Evolutionary conservation across 2,329 filamentous ascomycete genomes (phyloP).

Genomic region (Fusarium sp.): DNA sequence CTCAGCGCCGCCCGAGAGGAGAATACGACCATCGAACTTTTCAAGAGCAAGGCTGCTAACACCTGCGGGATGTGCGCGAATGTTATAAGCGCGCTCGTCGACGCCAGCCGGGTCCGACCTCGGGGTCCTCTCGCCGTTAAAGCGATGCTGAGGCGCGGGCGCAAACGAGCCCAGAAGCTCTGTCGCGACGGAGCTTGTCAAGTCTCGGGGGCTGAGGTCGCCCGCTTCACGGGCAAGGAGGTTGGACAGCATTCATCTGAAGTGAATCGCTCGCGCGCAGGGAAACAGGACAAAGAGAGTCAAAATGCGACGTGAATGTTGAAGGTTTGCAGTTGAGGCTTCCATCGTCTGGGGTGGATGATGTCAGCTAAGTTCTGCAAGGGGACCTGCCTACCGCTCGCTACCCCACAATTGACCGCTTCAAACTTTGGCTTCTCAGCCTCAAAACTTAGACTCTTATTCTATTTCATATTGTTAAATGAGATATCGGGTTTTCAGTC

Average conservation of each 20-base stretch:
- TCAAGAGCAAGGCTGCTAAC: constrained; percentile 86
- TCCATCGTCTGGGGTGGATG: constrained; percentile 17
- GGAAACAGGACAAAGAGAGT: background rate
- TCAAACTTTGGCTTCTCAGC: constrained; percentile 31
- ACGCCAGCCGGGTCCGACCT: constrained; percentile 29
- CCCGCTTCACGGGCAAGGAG: constrained; percentile 82
- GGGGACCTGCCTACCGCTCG: constrained; percentile 8
- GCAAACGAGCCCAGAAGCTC: constrained; percentile 77
- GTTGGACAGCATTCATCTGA: constrained; percentile 75
- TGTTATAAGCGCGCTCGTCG: constrained; percentile 49
- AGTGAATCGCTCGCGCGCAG: background rate
- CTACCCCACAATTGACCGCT: constrained; percentile 35
- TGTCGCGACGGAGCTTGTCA: constrained; percentile 74
- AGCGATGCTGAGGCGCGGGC: constrained; percentile 74
- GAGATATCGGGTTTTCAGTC: background rate
- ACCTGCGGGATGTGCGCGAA: constrained; percentile 80
- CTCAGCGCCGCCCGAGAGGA: constrained; percentile 88
- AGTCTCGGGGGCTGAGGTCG: constrained; percentile 70
- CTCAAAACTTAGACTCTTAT: background rate
- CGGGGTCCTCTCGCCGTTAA: constrained; percentile 65
- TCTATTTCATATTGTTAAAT: background rate
- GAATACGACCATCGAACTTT: constrained; percentile 79
- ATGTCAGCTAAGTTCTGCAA: constrained; percentile 39
- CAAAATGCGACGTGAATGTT: background rate
- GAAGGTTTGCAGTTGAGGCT: constrained; percentile 1